Evolutionary conservation across 805 yeast species (phyloP), one percentile per base, ranked within the genome.

Genomic region (Candida insectorum): DNA sequence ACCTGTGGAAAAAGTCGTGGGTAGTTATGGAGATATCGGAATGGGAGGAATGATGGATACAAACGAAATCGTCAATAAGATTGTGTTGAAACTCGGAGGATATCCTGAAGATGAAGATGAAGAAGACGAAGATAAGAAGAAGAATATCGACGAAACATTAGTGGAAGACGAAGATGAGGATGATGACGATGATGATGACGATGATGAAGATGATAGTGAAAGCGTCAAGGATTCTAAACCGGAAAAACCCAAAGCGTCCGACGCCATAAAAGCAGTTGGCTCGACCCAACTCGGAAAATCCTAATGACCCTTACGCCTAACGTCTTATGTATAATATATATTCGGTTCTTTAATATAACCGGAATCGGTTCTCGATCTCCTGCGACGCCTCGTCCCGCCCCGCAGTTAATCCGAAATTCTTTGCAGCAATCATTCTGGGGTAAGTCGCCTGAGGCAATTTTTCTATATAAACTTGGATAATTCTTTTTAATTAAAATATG

Each of bases 1-100:
- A 55, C 98, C 98, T 0, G 87, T 88, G 16, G 98, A 91, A 58
- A 91, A 91, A 58, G 95, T 91, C 5, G 79, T 84, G 52, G 87
- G 95, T 36, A 75, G 86, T 26, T 87, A 89, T 63, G 97, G 98
- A 41, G 97, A 91, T 49, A 88, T 93, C 36, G 97, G 97, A n/a
- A 84, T 93, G 87, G 97, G 98, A 30, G 97, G 98, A 34, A 93
- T 93, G 97, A 83, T 89, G 81, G 97, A 93, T 49, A 87, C 94
- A 78, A 84, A 86, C 55, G 97, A 89, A 56, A 82, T 93, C 48
- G 96, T 88, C 13, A 94, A 88, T 53, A 78, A 79, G 48, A 71
- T 86, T 30, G 94, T 85, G 14, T 69, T 79, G 59, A 82, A 81
- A 52, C 63, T 88, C 39, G 78, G 71, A 34, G 61, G 77, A 30